These are phyloP conservation scores for Phytophthora meadii DNA, from an alignment of 352 stramenopile genomes.

Conservation along the genomic window DNA sequence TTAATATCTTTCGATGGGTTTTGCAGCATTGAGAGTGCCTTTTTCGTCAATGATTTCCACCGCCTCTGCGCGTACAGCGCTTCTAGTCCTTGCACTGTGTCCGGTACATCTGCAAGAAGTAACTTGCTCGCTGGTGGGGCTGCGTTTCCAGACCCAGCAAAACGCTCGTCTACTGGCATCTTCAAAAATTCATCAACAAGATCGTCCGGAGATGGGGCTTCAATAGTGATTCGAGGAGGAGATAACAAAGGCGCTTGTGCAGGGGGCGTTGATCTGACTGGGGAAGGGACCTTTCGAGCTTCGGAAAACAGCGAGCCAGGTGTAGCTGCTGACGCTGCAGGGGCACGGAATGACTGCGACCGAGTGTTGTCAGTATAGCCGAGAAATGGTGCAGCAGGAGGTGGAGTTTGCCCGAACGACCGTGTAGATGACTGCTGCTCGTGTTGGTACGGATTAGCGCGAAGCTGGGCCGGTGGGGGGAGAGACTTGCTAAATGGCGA, in stretches of 20 bases:
- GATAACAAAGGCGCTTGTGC: conserved; percentile 19
- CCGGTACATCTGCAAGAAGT: conserved; percentile 63
- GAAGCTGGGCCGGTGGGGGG: conserved; percentile 24
- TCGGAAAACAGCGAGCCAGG: conserved; percentile 25
- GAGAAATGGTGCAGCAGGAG: conserved; percentile 73
- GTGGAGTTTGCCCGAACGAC: conserved; percentile 53
- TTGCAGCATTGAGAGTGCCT: conserved; percentile 77
- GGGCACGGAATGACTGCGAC: conserved; percentile 51
- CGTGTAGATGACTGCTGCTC: conserved; percentile 25
- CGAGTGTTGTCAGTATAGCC: conserved; percentile 58
- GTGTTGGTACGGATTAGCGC: conserved; percentile 28
- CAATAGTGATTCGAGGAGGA: conserved; percentile 26
- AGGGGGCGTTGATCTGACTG: conserved; percentile 15
- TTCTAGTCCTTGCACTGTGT: conserved; percentile 62
- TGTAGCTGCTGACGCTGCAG: conserved; percentile 11
- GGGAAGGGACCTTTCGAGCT: conserved; percentile 21
- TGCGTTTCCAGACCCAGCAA: conserved; percentile 22
- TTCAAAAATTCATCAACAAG: conserved; percentile 76
- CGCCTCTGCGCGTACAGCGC: conserved; percentile 68
- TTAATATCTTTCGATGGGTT: conserved; percentile 53
- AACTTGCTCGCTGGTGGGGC: conserved; percentile 49
- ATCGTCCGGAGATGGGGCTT: conserved; percentile 50
- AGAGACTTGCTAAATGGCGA: conserved; percentile 27
- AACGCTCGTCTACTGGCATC: conserved; percentile 51
- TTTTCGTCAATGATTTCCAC: conserved; percentile 81